phyloP scores from a whole-genome alignment of 2,329 filamentous ascomycete genomes.

The Cordyceps cicadae region DNA sequence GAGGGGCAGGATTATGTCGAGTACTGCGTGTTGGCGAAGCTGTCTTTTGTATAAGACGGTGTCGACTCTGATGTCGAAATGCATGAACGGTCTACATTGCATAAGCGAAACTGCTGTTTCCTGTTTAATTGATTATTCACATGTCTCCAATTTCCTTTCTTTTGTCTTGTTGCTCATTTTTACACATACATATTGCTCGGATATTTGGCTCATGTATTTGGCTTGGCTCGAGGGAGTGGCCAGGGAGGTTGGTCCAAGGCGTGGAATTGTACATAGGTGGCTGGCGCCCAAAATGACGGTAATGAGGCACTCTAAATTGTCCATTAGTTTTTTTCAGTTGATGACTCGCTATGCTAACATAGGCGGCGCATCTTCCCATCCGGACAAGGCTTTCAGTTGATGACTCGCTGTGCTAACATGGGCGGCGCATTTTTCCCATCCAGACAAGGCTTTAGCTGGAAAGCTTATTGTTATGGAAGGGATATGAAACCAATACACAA shows the following conservation, averaged over 20 bases:
- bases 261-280: constrained; percentile 4
- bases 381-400: too few species aligned
- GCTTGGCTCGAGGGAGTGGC: not conserved
- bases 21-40: constrained; percentile 10
- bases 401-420: too few species aligned
- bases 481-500: too few species aligned
- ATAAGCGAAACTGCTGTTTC: constrained; percentile 7
- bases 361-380: too few species aligned
- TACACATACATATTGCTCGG: not conserved
- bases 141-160: not conserved
- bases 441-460: too few species aligned
- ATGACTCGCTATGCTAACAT: too few species aligned
- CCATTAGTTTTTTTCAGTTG: too few species aligned
- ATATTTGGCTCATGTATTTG: not conserved
- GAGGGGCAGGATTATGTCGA: constrained; percentile 11
- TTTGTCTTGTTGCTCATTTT: not conserved
- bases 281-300: not conserved
- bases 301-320: not conserved
- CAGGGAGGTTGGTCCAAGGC: not conserved
- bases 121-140: not conserved
- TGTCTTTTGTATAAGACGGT: constrained; percentile 1
- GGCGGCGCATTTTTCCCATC: too few species aligned
- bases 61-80: not conserved
- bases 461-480: too few species aligned
- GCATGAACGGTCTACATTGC: constrained; percentile 6